A percentile compares a stretch with the other conserved stretches of the same genome.
Conservation (phyloP, 148 eudicot genomes). For the Diospyros lotus region DNA sequence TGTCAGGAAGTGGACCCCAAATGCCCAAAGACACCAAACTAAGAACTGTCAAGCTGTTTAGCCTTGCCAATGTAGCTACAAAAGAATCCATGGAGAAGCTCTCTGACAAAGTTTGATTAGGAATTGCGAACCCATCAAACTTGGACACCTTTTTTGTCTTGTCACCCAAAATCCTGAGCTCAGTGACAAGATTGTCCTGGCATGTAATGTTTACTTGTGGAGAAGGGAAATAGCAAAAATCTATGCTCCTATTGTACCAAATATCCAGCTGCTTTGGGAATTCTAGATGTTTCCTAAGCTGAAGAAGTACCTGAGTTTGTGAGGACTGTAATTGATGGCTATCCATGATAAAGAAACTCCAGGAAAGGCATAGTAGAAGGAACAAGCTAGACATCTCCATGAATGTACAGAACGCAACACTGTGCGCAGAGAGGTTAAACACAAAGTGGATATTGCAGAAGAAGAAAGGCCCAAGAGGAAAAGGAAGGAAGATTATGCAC, state of each 20-base stretch:
- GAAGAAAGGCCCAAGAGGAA: background rate
- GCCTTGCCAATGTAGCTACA: conserved; percentile 62
- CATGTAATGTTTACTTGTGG: conserved; percentile 57
- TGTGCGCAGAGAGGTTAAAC: background rate
- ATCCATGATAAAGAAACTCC: conserved; percentile 30
- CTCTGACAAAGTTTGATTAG: conserved; percentile 47
- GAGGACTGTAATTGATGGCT: conserved; percentile 47
- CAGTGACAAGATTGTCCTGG: conserved; percentile 47
- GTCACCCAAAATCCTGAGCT: conserved; percentile 61
- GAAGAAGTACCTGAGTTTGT: conserved; percentile 57
- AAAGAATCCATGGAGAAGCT: conserved; percentile 66
- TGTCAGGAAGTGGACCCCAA: conserved; percentile 63
- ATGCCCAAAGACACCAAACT: conserved; percentile 60
- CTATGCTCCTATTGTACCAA: conserved; percentile 36
- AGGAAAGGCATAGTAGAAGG: conserved; percentile 28
- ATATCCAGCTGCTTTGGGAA: conserved; percentile 57
- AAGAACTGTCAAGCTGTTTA: conserved; percentile 48
- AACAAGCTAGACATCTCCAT: conserved; percentile 30
- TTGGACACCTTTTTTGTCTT: conserved; percentile 32
- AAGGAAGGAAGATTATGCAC: background rate
- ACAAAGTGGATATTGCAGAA: background rate
- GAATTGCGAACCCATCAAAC: conserved; percentile 49
- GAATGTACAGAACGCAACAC: background rate
- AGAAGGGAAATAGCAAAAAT: conserved; percentile 44
- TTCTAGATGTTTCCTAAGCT: conserved; percentile 60